These are phyloP conservation scores for Morella rubra DNA, from an alignment of 306 rosid species.

Conservation along the genomic window DNA sequence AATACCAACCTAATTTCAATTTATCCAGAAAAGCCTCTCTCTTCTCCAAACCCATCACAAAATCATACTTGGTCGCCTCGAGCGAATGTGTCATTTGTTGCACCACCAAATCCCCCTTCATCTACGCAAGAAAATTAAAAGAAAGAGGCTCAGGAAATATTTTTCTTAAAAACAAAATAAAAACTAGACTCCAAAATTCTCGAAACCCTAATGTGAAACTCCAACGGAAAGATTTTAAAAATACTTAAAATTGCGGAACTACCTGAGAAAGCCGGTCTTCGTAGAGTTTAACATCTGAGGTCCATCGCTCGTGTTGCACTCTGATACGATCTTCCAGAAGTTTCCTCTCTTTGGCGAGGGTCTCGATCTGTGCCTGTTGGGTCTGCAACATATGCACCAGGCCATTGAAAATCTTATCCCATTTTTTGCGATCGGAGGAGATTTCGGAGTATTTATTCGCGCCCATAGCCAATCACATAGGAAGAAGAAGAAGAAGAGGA, in stretches of 20 bases:
- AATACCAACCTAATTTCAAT: slow-evolving; percentile 54
- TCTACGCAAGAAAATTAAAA: slow-evolving; percentile 41
- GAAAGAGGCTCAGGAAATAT: slow-evolving; percentile 8
- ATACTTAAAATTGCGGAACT: background rate
- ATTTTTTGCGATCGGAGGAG: slow-evolving; percentile 43
- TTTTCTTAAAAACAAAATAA: background rate
- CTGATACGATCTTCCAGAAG: slow-evolving; percentile 51
- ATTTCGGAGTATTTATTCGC: slow-evolving; percentile 18
- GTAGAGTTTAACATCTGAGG: slow-evolving; percentile 44
- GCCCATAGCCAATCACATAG: slow-evolving; percentile 40
- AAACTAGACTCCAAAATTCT: background rate
- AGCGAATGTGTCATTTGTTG: slow-evolving; percentile 50
- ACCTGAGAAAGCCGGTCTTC: slow-evolving; percentile 56
- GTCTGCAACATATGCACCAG: slow-evolving; percentile 50
- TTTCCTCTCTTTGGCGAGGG: slow-evolving; percentile 48
- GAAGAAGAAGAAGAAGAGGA: slow-evolving; percentile 1
- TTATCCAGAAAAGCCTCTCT: slow-evolving; percentile 44
- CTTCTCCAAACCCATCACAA: slow-evolving; percentile 48
- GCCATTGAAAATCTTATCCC: slow-evolving; percentile 55
- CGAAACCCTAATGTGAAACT: slow-evolving; percentile 33
- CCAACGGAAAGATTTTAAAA: too few relatives aligned
- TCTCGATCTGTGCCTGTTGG: slow-evolving; percentile 66
- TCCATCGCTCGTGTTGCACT: slow-evolving; percentile 63
- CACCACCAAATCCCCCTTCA: slow-evolving; percentile 36
- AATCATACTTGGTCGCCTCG: slow-evolving; percentile 47